Conservation (phyloP, 2,329 filamentous ascomycete species). For the Phialocephala sp. region DNA sequence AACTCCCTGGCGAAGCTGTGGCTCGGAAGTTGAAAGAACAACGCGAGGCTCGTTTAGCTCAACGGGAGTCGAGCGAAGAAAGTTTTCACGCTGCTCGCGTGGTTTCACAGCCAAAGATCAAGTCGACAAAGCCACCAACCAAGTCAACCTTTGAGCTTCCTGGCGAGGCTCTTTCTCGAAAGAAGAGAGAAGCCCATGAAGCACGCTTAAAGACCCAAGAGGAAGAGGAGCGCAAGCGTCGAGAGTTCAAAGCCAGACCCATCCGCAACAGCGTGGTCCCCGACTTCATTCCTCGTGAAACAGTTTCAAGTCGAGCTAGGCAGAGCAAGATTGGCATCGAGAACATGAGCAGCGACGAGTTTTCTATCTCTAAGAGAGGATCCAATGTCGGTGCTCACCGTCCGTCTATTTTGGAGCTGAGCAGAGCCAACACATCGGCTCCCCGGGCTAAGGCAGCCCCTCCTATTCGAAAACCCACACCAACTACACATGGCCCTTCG, state of each 20-base stretch:
- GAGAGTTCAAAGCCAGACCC: slow-evolving; percentile 69
- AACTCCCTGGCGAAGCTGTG: slow-evolving; percentile 67
- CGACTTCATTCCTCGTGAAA: slow-evolving; percentile 56
- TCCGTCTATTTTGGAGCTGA: slow-evolving; percentile 44
- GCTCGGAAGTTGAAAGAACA: slow-evolving; percentile 63
- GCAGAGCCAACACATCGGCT: slow-evolving; percentile 40
- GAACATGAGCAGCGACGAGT: slow-evolving; percentile 29
- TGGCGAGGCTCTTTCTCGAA: slow-evolving; percentile 59
- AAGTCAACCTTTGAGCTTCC: slow-evolving; percentile 66
- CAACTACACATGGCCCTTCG: slow-evolving; percentile 32
- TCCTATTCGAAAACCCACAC: slow-evolving; percentile 33
- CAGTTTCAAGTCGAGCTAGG: slow-evolving; percentile 61
- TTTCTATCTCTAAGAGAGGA: slow-evolving; percentile 38
- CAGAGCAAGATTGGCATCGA: slow-evolving; percentile 51
- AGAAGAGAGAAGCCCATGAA: slow-evolving; percentile 60
- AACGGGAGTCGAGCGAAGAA: slow-evolving; percentile 45
- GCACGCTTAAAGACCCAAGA: slow-evolving; percentile 61
- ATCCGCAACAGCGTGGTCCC: slow-evolving; percentile 51
- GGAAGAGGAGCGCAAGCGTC: slow-evolving; percentile 63
- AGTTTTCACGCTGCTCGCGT: slow-evolving; percentile 45
- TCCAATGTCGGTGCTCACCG: slow-evolving; percentile 42
- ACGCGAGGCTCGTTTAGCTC: slow-evolving; percentile 58
- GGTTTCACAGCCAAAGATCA: slow-evolving; percentile 51
- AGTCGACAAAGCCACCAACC: slow-evolving; percentile 57
- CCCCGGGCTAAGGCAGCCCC: slow-evolving; percentile 37